Conservation (phyloP, 306 rosid species). For the Inga leiocalycina region DNA sequence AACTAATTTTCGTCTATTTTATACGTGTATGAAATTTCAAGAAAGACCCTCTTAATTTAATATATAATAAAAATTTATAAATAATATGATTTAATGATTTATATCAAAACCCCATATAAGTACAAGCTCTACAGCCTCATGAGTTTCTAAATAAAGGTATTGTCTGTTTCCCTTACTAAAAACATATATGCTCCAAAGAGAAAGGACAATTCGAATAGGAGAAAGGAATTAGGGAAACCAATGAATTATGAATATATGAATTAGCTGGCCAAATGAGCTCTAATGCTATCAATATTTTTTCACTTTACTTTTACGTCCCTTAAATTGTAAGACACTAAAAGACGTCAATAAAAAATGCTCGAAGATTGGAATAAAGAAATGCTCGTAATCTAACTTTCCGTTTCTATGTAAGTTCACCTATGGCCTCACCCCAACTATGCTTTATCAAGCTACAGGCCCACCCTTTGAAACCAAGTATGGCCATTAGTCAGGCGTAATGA, state of each 20-base stretch:
- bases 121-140: background rate
- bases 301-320: background rate
- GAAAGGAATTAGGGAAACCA: background rate
- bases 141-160: background rate
- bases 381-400: background rate
- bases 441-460: background rate
- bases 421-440: no score
- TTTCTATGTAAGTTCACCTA: background rate
- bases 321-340: background rate
- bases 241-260: background rate
- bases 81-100: background rate
- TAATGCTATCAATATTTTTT: background rate
- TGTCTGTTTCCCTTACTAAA: background rate
- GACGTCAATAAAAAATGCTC: background rate
- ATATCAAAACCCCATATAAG: background rate
- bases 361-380: background rate
- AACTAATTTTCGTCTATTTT: background rate
- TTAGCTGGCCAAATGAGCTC: background rate
- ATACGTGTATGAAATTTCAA: background rate
- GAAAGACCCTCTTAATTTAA: background rate
- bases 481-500: background rate
- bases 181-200: background rate
- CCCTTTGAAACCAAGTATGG: background rate
- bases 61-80: no score
- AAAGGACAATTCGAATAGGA: background rate